A percentile compares a stretch with the other conserved stretches of the same genome.
These are phyloP conservation scores for Dalechampia spathulata DNA, from an alignment of 441 rosid species.

Conservation along the genomic window DNA sequence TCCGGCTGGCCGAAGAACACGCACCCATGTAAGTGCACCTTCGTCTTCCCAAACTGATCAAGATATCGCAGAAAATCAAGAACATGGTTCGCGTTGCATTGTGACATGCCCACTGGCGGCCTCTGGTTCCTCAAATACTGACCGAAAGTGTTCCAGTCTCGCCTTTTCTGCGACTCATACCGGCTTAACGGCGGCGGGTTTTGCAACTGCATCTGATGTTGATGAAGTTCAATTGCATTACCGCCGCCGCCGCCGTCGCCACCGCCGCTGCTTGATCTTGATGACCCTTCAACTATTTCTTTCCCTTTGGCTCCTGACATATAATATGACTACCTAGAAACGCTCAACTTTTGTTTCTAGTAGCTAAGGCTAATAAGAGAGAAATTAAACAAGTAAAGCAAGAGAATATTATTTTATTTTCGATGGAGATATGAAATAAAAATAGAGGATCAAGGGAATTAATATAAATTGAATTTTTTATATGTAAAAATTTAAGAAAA, in stretches of 20 bases:
- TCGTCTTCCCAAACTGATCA: too few relatives aligned
- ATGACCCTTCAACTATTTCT: conserved; percentile 44
- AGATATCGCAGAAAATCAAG: conserved; percentile 65
- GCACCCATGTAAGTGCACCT: conserved; percentile 69
- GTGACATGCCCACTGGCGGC: conserved; percentile 62
- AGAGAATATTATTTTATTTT: conserved; percentile 2
- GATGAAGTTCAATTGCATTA: too few relatives aligned
- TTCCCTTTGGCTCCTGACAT: conserved; percentile 41
- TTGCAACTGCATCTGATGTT: conserved; percentile 1
- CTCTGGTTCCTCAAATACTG: conserved; percentile 72
- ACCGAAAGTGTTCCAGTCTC: too few relatives aligned
- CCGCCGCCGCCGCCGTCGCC: too few relatives aligned
- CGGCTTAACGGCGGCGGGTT: conserved; percentile 50
- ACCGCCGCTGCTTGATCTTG: conserved; percentile 14
- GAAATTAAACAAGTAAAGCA: not conserved
- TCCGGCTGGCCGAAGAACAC: conserved; percentile 73
- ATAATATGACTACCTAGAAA: too few relatives aligned
- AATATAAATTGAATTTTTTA: conserved; percentile 16
- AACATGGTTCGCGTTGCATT: conserved; percentile 55
- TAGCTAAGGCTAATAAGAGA: not conserved
- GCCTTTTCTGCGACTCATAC: too few relatives aligned
- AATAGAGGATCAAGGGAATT: not conserved
- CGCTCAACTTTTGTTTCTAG: conserved; percentile 3
- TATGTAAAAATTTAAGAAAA: too few relatives aligned
- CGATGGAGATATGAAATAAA: conserved; percentile 21